Percentiles rank a stretch among this genome's conserved stretches.
Evolutionary conservation across 148 eudicot genomes (phyloP).

Genomic region (Rhododendron ferrugineum): DNA sequence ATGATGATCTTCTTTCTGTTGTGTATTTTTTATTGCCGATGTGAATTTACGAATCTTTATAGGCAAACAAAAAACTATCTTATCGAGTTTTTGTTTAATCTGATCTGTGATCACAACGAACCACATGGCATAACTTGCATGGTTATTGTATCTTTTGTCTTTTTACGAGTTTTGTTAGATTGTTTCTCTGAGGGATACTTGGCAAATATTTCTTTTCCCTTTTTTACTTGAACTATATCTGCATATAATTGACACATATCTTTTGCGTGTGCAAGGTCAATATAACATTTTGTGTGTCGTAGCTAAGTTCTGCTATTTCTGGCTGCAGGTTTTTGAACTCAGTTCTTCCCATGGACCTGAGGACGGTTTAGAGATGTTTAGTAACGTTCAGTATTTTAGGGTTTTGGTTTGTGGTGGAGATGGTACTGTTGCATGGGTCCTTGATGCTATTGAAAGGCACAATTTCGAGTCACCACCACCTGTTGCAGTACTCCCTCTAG

Average conservation of each 20-base stretch:
- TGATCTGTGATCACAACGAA: no score
- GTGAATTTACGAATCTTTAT: background rate
- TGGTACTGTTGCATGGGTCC: conserved; percentile 89
- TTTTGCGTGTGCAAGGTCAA: background rate
- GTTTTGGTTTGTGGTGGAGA: conserved; percentile 91
- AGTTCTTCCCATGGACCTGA: conserved; percentile 76
- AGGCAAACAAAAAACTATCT: background rate
- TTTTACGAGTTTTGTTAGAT: background rate
- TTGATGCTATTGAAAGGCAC: conserved; percentile 68
- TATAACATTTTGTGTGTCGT: background rate
- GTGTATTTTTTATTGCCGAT: background rate
- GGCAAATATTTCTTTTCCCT: background rate
- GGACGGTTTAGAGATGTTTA: conserved; percentile 63
- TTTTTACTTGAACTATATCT: background rate
- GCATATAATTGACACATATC: background rate
- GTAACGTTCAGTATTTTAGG: conserved; percentile 55
- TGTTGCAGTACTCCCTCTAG: conserved; percentile 76
- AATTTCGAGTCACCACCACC: conserved; percentile 80
- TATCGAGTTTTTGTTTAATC: background rate
- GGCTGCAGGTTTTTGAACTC: conserved; percentile 68
- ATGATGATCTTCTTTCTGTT: background rate
- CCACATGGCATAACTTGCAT: background rate
- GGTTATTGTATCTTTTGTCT: background rate
- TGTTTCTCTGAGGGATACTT: background rate
- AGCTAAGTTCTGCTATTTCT: conserved; percentile 6